Evolutionary conservation across 352 stramenopile species (phyloP).

Genomic region (Aphanomyces euteiches): DNA sequence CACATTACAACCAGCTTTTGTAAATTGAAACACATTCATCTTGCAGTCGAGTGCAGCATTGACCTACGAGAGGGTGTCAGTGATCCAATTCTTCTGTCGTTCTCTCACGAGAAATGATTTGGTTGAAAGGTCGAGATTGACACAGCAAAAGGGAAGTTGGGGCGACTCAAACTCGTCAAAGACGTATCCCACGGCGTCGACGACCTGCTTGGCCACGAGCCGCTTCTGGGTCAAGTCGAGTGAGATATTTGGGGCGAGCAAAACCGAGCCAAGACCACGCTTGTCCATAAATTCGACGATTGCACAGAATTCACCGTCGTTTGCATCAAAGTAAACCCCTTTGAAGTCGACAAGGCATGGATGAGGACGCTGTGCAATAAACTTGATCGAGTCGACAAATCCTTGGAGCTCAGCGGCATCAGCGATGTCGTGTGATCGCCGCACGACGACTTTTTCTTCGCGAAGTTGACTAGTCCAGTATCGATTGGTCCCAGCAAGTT

Average conservation of each 20-base stretch:
- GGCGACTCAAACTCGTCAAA: not conserved
- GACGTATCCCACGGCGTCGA: not conserved
- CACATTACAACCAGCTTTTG: not conserved
- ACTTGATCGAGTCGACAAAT: slow-evolving; percentile 15
- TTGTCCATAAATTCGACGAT: slow-evolving; percentile 11
- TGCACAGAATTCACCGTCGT: slow-evolving; percentile 11
- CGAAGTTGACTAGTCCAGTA: not conserved
- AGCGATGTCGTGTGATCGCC: not conserved
- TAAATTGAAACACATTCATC: not conserved
- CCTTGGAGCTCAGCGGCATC: slow-evolving; percentile 7
- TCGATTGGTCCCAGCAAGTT: not conserved
- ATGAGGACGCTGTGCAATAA: not conserved
- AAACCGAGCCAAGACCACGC: not conserved
- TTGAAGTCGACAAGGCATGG: slow-evolving; percentile 1
- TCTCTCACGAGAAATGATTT: slow-evolving; percentile 7
- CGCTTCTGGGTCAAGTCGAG: not conserved
- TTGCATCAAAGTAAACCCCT: slow-evolving; percentile 2
- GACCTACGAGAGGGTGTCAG: not conserved
- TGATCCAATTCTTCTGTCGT: not conserved
- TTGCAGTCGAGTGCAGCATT: slow-evolving; percentile 9
- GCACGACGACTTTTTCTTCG: not conserved
- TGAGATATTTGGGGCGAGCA: not conserved
- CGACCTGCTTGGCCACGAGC: not conserved
- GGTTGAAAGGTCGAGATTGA: not conserved
- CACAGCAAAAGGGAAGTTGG: not conserved